These are phyloP conservation scores for Datura wrightii DNA, from an alignment of 257 asterid genomes.

Conservation along the genomic window DNA sequence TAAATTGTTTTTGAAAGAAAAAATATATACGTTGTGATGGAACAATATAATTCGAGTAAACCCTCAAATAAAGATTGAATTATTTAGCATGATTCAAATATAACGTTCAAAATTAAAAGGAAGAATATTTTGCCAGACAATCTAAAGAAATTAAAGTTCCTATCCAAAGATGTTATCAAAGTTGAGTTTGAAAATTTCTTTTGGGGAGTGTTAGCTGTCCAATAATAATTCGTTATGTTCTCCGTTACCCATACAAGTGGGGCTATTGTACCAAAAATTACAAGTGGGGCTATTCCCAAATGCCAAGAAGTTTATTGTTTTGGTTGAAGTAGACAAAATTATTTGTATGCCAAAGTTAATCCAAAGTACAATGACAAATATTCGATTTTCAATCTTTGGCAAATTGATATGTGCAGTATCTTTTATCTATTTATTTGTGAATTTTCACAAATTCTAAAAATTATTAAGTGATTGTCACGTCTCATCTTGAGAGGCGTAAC, in stretches of 20 bases:
- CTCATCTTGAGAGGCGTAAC: too few relatives aligned
- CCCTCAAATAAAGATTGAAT: background rate
- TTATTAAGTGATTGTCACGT: too few relatives aligned
- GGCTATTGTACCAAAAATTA: background rate
- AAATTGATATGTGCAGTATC: background rate
- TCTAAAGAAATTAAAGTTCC: background rate
- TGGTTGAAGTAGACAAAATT: background rate
- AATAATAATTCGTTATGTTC: background rate
- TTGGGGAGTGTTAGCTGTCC: background rate
- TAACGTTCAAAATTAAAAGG: slow-evolving; percentile 9
- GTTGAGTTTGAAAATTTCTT: background rate
- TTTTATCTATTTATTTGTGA: background rate
- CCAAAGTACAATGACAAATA: slow-evolving; percentile 1
- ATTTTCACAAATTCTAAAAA: background rate
- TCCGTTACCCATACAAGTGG: slow-evolving; percentile 10
- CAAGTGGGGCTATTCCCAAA: background rate
- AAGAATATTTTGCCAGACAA: background rate
- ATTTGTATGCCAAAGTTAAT: background rate
- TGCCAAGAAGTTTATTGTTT: background rate
- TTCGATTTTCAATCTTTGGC: background rate
- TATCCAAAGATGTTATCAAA: background rate
- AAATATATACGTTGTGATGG: background rate
- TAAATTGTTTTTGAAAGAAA: background rate
- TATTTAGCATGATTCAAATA: background rate
- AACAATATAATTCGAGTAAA: background rate